A percentile compares a stretch with the other conserved stretches of the same genome.
Evolutionary conservation across 805 yeast genomes (phyloP).

Genomic region (Pichia paraexigua): DNA sequence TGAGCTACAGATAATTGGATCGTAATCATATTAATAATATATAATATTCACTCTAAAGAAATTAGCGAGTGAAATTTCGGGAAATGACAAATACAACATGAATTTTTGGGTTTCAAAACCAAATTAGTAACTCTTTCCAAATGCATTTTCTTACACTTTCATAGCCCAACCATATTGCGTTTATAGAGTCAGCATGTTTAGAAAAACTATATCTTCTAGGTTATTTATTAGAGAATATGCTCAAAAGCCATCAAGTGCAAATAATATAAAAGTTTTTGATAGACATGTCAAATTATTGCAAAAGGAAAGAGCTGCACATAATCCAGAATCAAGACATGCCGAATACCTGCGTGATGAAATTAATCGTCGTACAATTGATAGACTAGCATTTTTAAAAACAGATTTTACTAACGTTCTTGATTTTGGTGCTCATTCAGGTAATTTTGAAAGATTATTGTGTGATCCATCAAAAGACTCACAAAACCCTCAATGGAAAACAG

Average conservation of each 20-base stretch:
- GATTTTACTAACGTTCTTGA: constrained; percentile 56
- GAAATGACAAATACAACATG: not conserved
- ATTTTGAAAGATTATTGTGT: constrained; percentile 29
- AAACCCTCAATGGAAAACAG: constrained; percentile 39
- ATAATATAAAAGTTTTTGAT: constrained; percentile 43
- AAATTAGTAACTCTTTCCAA: not conserved
- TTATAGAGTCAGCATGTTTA: not conserved
- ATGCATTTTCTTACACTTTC: not conserved
- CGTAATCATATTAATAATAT: no score
- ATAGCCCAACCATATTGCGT: not conserved
- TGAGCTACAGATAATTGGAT: no score
- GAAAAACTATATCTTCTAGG: not conserved
- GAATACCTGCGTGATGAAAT: constrained; percentile 73
- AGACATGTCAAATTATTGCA: constrained; percentile 55
- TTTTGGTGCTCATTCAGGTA: constrained; percentile 69
- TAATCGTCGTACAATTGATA: constrained; percentile 63
- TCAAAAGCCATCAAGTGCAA: not conserved
- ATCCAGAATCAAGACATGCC: constrained; percentile 42
- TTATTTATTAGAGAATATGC: constrained; percentile 5
- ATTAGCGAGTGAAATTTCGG: not conserved
- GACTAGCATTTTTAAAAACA: constrained; percentile 65
- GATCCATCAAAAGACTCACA: constrained; percentile 31
- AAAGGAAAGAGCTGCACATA: constrained; percentile 41
- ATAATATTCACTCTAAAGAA: not conserved
- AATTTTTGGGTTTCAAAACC: not conserved